A percentile compares a stretch with the other conserved stretches of the same genome.
These are phyloP conservation scores for Trypanosoma rangeli DNA, from an alignment of 208 protist species.

Conservation along the genomic window DNA sequence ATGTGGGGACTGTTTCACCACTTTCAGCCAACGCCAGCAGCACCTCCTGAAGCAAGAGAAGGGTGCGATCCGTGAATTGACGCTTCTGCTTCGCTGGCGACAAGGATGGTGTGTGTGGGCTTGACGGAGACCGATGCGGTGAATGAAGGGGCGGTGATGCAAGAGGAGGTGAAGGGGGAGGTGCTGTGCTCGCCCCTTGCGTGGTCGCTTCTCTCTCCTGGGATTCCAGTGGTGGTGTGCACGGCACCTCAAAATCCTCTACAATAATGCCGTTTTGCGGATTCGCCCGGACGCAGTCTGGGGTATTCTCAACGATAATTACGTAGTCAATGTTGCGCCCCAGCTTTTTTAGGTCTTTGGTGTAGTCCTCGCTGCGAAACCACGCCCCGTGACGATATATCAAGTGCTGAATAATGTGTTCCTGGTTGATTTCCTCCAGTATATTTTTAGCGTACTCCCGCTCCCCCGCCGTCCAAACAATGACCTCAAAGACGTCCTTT, in stretches of 20 bases:
- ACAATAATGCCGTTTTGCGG: slow-evolving; percentile 87
- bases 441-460: slow-evolving; percentile 89
- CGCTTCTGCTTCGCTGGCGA: slow-evolving; percentile 32
- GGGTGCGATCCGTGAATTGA: slow-evolving; percentile 60
- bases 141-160: background rate
- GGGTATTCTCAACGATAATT: slow-evolving; percentile 89
- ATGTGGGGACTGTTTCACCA: slow-evolving; percentile 72
- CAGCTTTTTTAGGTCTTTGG: slow-evolving; percentile 81
- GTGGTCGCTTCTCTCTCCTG: slow-evolving; percentile 3
- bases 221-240: slow-evolving; percentile 6
- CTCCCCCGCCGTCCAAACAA: slow-evolving; percentile 92
- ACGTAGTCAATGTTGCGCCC: slow-evolving; percentile 76
- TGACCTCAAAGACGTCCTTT: slow-evolving; percentile 83
- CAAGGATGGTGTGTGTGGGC: background rate
- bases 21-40: slow-evolving; percentile 60
- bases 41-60: slow-evolving; percentile 76
- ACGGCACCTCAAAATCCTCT: slow-evolving; percentile 78
- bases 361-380: slow-evolving; percentile 79
- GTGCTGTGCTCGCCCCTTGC: background rate
- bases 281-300: slow-evolving; percentile 81
- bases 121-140: background rate
- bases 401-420: slow-evolving; percentile 77
- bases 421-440: slow-evolving; percentile 85
- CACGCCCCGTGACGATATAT: slow-evolving; percentile 82
- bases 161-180: background rate